phyloP scores from a whole-genome alignment of 2,329 filamentous ascomycete genomes.

The Beauveria australis region DNA sequence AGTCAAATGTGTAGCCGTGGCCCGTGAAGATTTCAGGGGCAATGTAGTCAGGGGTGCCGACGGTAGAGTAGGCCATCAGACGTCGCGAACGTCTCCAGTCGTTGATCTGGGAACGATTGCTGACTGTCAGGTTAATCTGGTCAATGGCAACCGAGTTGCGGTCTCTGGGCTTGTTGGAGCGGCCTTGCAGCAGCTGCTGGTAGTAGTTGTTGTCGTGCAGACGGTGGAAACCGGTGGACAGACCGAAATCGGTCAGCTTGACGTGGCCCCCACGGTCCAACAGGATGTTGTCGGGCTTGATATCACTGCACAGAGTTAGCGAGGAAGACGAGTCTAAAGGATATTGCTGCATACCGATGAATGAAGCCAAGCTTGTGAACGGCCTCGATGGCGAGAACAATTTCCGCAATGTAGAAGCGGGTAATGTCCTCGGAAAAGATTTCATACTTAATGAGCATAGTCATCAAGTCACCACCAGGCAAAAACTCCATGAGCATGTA shows the following conservation, averaged over 20 bases:
- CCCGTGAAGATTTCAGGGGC: constrained; percentile 97
- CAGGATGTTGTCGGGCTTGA: constrained; percentile 98
- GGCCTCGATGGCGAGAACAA: constrained; percentile 95
- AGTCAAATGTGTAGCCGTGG: constrained; percentile 91
- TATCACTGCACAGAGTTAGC: constrained; percentile 56
- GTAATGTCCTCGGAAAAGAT: constrained; percentile 99
- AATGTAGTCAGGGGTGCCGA: constrained; percentile 97
- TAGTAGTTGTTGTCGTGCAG: constrained; percentile 98
- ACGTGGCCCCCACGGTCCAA: constrained; percentile 93
- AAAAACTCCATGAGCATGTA: constrained; percentile 99
- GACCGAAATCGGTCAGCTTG: constrained; percentile 95
- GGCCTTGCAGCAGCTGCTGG: constrained; percentile 83
- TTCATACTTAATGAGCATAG: constrained; percentile 99
- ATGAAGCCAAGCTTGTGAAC: constrained; percentile 98
- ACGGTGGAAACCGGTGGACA: constrained; percentile 96
- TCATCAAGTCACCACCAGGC: constrained; percentile 97
- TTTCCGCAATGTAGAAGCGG: constrained; percentile 97
- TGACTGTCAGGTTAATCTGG: constrained; percentile 96
- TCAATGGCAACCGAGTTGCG: constrained; percentile 92
- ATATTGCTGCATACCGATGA: constrained; percentile 64
- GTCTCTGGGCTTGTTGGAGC: constrained; percentile 65
- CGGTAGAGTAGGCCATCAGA: constrained; percentile 95
- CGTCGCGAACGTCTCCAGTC: constrained; percentile 95
- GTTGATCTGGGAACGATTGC: constrained; percentile 95
- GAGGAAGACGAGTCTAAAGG: neutral